Conservation (phyloP, 768 basidiomycete genomes). For the Porpolomopsis calyptriformis region DNA sequence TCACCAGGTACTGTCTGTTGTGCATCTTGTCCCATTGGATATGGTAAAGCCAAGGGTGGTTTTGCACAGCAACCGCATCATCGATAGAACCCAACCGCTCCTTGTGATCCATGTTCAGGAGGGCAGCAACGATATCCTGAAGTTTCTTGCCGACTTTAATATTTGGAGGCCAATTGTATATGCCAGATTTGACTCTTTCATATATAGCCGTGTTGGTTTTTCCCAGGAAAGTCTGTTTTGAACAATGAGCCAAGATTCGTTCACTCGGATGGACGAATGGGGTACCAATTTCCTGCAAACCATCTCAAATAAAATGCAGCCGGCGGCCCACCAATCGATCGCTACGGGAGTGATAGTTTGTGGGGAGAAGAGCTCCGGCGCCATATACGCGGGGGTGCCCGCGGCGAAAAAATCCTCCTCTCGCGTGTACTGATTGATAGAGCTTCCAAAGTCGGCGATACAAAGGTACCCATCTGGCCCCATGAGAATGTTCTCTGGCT, state of each 20-base stretch:
- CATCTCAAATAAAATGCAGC: slow-evolving; percentile 45
- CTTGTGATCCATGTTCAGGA: slow-evolving; percentile 28
- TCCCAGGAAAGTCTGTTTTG: slow-evolving; percentile 12
- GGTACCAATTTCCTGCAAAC: slow-evolving; percentile 26
- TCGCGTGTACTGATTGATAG: slow-evolving; percentile 18
- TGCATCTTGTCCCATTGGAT: slow-evolving; percentile 41
- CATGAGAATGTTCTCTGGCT: slow-evolving; percentile 48
- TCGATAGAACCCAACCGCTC: slow-evolving; percentile 30
- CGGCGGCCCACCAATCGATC: slow-evolving; percentile 49
- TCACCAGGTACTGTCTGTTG: slow-evolving; percentile 33
- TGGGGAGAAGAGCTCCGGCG: slow-evolving; percentile 34
- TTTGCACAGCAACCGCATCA: slow-evolving; percentile 22
- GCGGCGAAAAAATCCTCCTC: slow-evolving; percentile 22
- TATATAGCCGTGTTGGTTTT: slow-evolving; percentile 17
- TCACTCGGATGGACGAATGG: slow-evolving; percentile 14
- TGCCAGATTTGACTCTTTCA: slow-evolving; percentile 18
- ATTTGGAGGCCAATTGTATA: slow-evolving; percentile 29
- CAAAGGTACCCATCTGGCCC: slow-evolving; percentile 45
- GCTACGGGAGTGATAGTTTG: slow-evolving; percentile 5
- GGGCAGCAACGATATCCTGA: slow-evolving; percentile 30
- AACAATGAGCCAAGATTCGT: neutral
- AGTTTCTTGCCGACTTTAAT: slow-evolving; percentile 29
- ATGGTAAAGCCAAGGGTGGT: slow-evolving; percentile 37
- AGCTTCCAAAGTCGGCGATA: slow-evolving; percentile 42
- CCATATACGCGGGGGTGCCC: slow-evolving; percentile 39